Percentiles rank a stretch among this genome's conserved stretches.
Conservation (phyloP, 1,284 basidiomycete genomes). For the Marasmius oreades region DNA sequence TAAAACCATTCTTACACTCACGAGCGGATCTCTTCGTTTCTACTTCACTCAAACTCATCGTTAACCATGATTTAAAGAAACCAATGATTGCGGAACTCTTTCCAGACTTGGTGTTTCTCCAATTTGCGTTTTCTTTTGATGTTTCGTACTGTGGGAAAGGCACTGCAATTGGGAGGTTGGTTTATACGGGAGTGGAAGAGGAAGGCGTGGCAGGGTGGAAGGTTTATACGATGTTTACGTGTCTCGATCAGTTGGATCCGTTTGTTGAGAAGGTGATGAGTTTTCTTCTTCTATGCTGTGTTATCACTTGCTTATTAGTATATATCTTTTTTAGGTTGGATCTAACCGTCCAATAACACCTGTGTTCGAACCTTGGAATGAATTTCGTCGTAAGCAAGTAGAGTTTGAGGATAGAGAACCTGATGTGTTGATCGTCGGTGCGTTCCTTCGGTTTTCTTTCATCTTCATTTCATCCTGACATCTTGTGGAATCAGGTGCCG, state of each 20-base stretch:
- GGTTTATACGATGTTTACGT: constrained; percentile 40
- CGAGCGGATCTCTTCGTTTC: constrained; percentile 29
- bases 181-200: constrained; percentile 35
- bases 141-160: constrained; percentile 38
- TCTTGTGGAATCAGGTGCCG: constrained; percentile 16
- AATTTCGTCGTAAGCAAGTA: constrained; percentile 15
- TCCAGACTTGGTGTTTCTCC: constrained; percentile 49
- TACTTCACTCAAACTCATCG: constrained; percentile 21
- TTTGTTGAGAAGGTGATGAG: constrained; percentile 27
- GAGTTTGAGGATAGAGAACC: constrained; percentile 26
- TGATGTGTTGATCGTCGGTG: constrained; percentile 31
- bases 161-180: constrained; percentile 46
- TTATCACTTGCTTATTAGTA: neutral
- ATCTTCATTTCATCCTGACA: neutral
- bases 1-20: constrained; percentile 37
- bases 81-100: constrained; percentile 26
- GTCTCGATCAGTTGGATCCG: constrained; percentile 42
- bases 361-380: constrained; percentile 14
- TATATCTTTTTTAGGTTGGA: constrained; percentile 25
- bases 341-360: constrained; percentile 15
- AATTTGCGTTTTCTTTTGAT: constrained; percentile 47
- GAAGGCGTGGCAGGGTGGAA: constrained; percentile 36
- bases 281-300: neutral
- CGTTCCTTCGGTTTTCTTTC: neutral
- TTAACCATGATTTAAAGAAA: constrained; percentile 25